phyloP scores from a whole-genome alignment of 2,329 filamentous ascomycete species.

The Venturia nashicola region DNA sequence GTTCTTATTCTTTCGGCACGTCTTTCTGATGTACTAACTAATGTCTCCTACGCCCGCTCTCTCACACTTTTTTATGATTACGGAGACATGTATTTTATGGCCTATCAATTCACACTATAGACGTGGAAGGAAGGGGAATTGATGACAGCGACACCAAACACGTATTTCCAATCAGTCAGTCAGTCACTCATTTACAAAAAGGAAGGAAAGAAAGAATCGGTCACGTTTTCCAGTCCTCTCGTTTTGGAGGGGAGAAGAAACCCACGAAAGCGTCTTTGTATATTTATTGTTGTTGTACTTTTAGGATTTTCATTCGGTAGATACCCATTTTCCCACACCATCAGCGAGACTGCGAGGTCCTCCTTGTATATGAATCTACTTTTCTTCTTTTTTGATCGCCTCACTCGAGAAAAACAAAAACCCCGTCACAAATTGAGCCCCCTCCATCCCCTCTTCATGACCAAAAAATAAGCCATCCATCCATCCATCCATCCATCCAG shows the following conservation, averaged over 20 bases:
- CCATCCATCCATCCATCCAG: no score
- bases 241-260: no score
- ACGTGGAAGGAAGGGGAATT: not conserved
- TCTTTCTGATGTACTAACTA: not conserved
- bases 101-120: not conserved
- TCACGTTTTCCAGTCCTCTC: no score
- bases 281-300: not conserved
- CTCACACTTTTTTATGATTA: not conserved
- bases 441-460: no score
- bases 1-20: not conserved
- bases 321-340: not conserved
- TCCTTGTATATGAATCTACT: not conserved
- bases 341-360: not conserved
- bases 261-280: not conserved
- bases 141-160: not conserved
- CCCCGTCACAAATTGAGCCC: no score
- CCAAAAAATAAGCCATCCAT: no score
- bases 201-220: no score
- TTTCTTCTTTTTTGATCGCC: not conserved
- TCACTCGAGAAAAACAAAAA: no score
- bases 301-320: constrained; percentile 1
- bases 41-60: not conserved
- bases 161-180: not conserved
- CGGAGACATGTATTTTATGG: not conserved
- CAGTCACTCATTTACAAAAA: not conserved